Evolutionary conservation across 495 filamentous ascomycete genomes (phyloP).

Genomic region (Penicillium alfredii): DNA sequence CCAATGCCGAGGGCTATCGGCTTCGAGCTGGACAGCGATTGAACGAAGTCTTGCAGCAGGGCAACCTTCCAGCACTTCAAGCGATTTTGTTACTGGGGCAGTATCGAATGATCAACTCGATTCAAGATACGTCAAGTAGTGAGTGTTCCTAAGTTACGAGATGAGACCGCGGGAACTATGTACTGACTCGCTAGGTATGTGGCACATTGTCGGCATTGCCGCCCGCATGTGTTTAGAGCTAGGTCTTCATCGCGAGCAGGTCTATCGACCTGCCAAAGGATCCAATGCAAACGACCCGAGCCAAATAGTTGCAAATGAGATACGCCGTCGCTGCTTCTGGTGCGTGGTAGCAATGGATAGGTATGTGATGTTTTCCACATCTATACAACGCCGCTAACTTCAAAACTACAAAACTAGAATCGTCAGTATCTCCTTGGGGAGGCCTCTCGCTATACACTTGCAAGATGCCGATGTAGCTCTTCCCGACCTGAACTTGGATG

Average conservation of each 20-base stretch:
- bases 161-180: too few species aligned
- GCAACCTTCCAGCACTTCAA: slow-evolving; percentile 15
- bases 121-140: slow-evolving; percentile 21
- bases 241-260: slow-evolving; percentile 21
- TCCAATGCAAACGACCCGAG: not conserved
- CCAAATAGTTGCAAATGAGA: slow-evolving; percentile 6
- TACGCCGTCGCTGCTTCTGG: slow-evolving; percentile 24
- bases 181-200: slow-evolving; percentile 20
- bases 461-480: slow-evolving; percentile 19
- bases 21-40: slow-evolving; percentile 7
- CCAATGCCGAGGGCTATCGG: slow-evolving; percentile 20
- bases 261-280: slow-evolving; percentile 3
- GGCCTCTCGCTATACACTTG: slow-evolving; percentile 19
- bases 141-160: too few species aligned
- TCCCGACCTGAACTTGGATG: slow-evolving; percentile 10
- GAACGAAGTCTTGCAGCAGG: slow-evolving; percentile 11
- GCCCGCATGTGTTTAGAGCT: slow-evolving; percentile 22
- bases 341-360: slow-evolving; percentile 20
- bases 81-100: slow-evolving; percentile 23
- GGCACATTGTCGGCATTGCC: slow-evolving; percentile 24
- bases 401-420: too few species aligned
- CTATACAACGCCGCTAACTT: too few species aligned
- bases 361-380: slow-evolving; percentile 4
- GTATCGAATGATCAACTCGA: slow-evolving; percentile 21
- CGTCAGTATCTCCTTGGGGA: slow-evolving; percentile 21